These are phyloP conservation scores for Verticillium longisporum DNA, from an alignment of 2,329 filamentous ascomycete species.

Conservation along the genomic window DNA sequence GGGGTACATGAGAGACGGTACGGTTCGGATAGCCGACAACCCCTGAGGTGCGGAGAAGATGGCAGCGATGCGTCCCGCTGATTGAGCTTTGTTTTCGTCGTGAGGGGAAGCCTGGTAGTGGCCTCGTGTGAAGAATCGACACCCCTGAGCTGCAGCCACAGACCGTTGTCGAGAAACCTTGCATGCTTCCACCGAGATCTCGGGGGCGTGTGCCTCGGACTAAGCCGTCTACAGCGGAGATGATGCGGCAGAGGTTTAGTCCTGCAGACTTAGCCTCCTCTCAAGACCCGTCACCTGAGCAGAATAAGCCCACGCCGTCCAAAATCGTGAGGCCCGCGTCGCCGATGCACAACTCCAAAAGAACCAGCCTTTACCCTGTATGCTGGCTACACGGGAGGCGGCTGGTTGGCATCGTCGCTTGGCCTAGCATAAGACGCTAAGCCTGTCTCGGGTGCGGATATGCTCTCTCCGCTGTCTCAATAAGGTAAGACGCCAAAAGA, in stretches of 20 bases:
- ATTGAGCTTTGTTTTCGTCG: not conserved
- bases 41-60: not conserved
- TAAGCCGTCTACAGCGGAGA: too few relatives aligned
- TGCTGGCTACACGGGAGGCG: not conserved
- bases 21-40: not conserved
- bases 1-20: not conserved
- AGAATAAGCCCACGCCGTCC: not conserved
- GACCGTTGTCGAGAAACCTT: too few relatives aligned
- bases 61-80: not conserved
- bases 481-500: not conserved
- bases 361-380: not conserved
- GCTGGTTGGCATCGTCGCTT: not conserved
- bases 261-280: not conserved
- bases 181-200: too few relatives aligned
- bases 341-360: not conserved
- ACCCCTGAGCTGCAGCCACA: too few relatives aligned
- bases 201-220: too few relatives aligned
- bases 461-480: not conserved
- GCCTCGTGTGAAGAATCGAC: too few relatives aligned
- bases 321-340: not conserved
- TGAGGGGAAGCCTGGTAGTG: not conserved
- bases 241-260: too few relatives aligned
- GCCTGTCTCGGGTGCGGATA: not conserved
- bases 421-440: not conserved
- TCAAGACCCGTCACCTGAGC: not conserved